Base-by-base conservation (phyloP, 176 grass and related monocot genomes). In the Rhynchospora breviuscula region DNA sequence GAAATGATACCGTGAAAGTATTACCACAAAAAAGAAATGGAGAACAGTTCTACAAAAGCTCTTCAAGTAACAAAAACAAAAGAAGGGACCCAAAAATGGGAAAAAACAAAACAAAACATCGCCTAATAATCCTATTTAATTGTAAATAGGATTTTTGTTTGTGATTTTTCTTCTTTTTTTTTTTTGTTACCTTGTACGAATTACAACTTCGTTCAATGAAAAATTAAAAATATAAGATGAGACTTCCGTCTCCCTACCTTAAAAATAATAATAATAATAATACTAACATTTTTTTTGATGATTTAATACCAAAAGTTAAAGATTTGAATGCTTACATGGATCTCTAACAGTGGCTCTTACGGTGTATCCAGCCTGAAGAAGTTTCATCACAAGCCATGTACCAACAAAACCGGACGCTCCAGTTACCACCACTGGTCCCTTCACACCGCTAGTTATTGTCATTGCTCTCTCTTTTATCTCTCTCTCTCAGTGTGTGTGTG, bases 351-450 rank as follows among this genome's bases (percentile, higher is more conserved):
- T 97, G 48, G 94, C 91, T 40, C 94, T 58, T 22, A 94, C 92
- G 19, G 79, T 79, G 90, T 97, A 97, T 8, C 92, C 94, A 5
- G 77, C 85, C 76, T 89, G 72, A 10, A 97, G 91, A 35, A 97
- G 94, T 87, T 89, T 97, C 94, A 93, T 90, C 22, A 93, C 87
- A 80, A 97, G 91, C 91, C 94, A 97, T n/a, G 94, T 90, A 18
- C 91, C 91, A 14, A 97, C 64, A 85, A 88, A 97, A 40, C 94
- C 93, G 17, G 93, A 88, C 2, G 93, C 93, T 8, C 93, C 93
- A 5, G 93, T 97, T 29, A 97, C 93, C n/a, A 91, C 91, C 85
- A 93, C 93, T 54, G 88, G 86, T 6, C 87, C 91, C 83, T 93
- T 92, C 2, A 53, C 23, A 33, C 3, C 35, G 15, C 13, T 74